These are phyloP conservation scores for Umbelopsis sp. DNA, from an alignment of 192 early-diverging fungal genomes.

Conservation along the genomic window DNA sequence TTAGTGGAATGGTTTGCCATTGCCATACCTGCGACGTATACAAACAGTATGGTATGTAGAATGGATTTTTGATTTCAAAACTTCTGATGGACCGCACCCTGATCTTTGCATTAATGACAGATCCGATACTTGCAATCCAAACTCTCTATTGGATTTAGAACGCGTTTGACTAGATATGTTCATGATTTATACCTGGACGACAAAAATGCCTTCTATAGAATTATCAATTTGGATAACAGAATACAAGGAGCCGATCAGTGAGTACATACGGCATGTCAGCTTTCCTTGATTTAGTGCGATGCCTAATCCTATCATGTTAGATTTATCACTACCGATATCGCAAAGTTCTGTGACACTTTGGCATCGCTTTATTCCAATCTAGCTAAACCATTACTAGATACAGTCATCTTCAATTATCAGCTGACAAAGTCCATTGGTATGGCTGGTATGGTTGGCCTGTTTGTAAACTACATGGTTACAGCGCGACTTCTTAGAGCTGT, in stretches of 20 bases:
- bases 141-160: constrained; percentile 78
- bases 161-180: constrained; percentile 84
- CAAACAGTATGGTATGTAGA: constrained; percentile 90
- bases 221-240: constrained; percentile 88
- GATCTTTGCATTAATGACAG: constrained; percentile 31
- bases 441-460: constrained; percentile 79
- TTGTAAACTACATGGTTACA: constrained; percentile 76
- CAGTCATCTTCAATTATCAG: constrained; percentile 91
- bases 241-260: constrained; percentile 87
- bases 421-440: constrained; percentile 86
- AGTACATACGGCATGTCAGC: constrained; percentile 1
- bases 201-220: constrained; percentile 87
- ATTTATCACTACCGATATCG: constrained; percentile 85
- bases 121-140: constrained; percentile 73
- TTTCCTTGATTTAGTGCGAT: not conserved
- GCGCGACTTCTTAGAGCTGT: constrained; percentile 78
- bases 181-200: constrained; percentile 84
- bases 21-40: constrained; percentile 95
- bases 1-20: constrained; percentile 91
- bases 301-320: constrained; percentile 16
- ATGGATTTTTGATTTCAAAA: not conserved
- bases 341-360: constrained; percentile 87
- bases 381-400: constrained; percentile 94
- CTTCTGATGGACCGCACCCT: not conserved
- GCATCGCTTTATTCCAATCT: constrained; percentile 94